Base-by-base conservation (phyloP, 305 asterid genomes). In the Fraxinus albicans region DNA sequence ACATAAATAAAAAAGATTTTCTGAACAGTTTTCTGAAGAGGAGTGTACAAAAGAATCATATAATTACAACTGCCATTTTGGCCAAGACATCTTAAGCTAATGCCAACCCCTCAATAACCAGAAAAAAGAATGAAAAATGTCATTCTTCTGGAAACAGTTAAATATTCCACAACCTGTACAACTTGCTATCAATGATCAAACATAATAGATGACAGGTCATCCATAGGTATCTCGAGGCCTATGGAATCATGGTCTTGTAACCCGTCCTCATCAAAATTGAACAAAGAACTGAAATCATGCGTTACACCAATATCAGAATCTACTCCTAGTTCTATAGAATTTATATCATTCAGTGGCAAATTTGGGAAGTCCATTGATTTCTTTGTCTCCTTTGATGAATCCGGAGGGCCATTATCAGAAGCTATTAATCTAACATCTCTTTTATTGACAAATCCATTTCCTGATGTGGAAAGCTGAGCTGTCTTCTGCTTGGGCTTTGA, bases 191-290 rank as follows among this genome's bases (percentile, higher is more conserved):
- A 77, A 13, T 15, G 84, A 85, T 94, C 90, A 95, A 86, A 95
- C 93, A 92, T 87, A 78, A 88, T 85, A 83, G 95, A 83, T 0
- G 97, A 81, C 77, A 97, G 94, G 87, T 97, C 97, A 50, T 97
- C 99, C 96, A 90, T 94, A 1, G 99, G 99, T 79, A 95, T 94
- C 80, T 86, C 91, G 8, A 96, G 98, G 67, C 98, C 99, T 36
- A 87, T 81, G 29, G 88, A 78, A 78, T 94, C 95, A 40, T 90
- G 90, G 47, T 93, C 98, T 82, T 84, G 92, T 69, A 89, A 34
- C 33, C 90, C 91, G 38, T 95, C 98, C 70, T 89, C 95, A 1
- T 95, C 99, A 74, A 94, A 96, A 90, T 89, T 92, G 89, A 96
- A 92, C 98, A 95, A 96, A 31, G 98, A 77, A 86, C 84, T 96